Percentiles rank a stretch among this genome's conserved stretches.
phyloP scores from a whole-genome alignment of 106 monocot genomes.

The Dendrobium chrysotoxum region DNA sequence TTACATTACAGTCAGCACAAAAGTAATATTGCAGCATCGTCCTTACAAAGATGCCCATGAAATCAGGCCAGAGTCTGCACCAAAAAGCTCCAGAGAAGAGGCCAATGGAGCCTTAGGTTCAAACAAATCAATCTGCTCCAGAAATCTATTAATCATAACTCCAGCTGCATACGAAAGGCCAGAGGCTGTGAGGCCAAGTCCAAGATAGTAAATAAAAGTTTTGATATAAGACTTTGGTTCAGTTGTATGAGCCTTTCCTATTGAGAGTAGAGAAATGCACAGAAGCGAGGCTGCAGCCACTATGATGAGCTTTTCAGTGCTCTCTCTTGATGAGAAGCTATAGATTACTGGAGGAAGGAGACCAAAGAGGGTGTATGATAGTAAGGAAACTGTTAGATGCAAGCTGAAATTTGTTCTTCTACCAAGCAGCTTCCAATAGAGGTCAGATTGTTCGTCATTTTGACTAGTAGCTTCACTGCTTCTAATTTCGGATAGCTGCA shows the following conservation, averaged over 20 bases:
- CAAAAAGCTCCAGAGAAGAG: not conserved
- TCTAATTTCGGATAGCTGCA: conserved; percentile 51
- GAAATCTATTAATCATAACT: conserved; percentile 23
- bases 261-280: conserved; percentile 47
- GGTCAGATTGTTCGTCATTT: conserved; percentile 15
- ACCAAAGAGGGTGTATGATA: conserved; percentile 62
- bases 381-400: conserved; percentile 33
- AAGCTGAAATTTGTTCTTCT: conserved; percentile 37
- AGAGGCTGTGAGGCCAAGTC: conserved; percentile 12
- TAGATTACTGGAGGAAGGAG: conserved; percentile 64
- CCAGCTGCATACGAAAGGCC: conserved; percentile 49
- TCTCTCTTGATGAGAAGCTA: conserved; percentile 44
- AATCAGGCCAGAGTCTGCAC: not conserved
- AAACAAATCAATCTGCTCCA: conserved; percentile 28
- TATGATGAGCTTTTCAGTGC: conserved; percentile 41
- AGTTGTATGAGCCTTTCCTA: conserved; percentile 56
- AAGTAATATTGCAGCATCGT: not conserved
- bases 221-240: conserved; percentile 33
- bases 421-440: conserved; percentile 58
- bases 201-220: conserved; percentile 33
- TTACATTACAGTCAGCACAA: too few species aligned
- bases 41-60: not conserved
- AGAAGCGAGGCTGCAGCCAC: conserved; percentile 46
- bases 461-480: not conserved
- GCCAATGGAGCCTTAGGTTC: not conserved